phyloP scores from a whole-genome alignment of 306 rosid species.

The Vachellia pachyceras region DNA sequence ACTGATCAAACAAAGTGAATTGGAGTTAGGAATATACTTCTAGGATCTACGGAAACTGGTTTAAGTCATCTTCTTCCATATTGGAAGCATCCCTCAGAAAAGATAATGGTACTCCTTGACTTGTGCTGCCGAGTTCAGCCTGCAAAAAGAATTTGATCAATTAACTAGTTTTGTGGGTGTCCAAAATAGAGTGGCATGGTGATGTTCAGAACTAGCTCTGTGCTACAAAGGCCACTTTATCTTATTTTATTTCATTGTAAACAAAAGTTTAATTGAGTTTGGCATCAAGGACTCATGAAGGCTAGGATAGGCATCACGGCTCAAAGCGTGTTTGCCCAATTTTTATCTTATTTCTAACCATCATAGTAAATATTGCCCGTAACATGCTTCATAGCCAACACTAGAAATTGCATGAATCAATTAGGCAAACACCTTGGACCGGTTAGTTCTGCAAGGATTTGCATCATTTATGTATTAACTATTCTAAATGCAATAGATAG shows the following conservation, averaged over 20 bases:
- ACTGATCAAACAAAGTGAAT: constrained; percentile 21
- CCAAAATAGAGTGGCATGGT: constrained; percentile 27
- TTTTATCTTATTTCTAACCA: background rate
- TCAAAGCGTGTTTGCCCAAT: background rate
- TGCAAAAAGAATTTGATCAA: constrained; percentile 45
- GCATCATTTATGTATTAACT: background rate
- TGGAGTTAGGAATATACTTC: constrained; percentile 34
- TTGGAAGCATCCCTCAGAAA: constrained; percentile 32
- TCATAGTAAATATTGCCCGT: background rate
- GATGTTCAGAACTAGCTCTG: constrained; percentile 12
- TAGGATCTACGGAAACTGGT: constrained; percentile 45
- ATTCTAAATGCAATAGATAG: constrained; percentile 3
- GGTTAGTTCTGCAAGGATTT: too few species aligned
- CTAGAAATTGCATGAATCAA: too few species aligned
- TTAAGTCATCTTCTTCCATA: constrained; percentile 54
- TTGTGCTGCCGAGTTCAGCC: constrained; percentile 62
- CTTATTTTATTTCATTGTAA: background rate
- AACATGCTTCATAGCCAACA: too few species aligned
- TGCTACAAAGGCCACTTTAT: constrained; percentile 1
- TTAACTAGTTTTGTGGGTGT: constrained; percentile 16
- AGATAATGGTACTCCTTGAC: constrained; percentile 37
- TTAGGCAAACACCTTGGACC: too few species aligned
- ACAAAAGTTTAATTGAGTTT: background rate
- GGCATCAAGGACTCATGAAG: background rate
- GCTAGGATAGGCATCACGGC: background rate